These are phyloP conservation scores for Erysimum cheiranthoides DNA, from an alignment of 345 rosid genomes.

Conservation along the genomic window DNA sequence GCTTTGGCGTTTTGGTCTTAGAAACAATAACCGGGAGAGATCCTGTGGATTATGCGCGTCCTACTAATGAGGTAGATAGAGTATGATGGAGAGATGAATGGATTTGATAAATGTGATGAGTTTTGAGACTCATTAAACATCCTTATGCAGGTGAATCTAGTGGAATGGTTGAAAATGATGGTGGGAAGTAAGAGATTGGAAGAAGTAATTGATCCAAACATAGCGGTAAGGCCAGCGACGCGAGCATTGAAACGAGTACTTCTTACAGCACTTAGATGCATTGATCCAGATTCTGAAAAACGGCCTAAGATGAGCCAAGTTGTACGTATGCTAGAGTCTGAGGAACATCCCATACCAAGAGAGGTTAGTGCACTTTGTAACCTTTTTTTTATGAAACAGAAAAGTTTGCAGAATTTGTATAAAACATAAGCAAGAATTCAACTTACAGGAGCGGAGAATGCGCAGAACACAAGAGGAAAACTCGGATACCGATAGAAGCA, in stretches of 20 bases:
- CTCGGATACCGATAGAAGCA: constrained; percentile 82
- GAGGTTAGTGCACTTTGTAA: constrained; percentile 60
- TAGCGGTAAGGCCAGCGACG: constrained; percentile 79
- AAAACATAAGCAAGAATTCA: constrained; percentile 17
- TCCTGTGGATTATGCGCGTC: constrained; percentile 95
- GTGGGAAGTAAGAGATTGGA: constrained; percentile 84
- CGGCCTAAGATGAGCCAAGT: constrained; percentile 98
- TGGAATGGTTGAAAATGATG: constrained; percentile 99
- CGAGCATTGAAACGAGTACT: constrained; percentile 85
- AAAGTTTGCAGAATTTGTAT: background rate
- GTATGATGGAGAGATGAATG: background rate
- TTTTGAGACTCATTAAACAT: constrained; percentile 5
- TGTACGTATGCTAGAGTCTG: constrained; percentile 95
- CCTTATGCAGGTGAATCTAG: constrained; percentile 77
- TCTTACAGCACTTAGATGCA: constrained; percentile 91
- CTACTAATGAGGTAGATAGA: constrained; percentile 71
- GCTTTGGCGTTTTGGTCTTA: constrained; percentile 90
- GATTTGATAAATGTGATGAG: background rate
- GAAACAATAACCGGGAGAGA: constrained; percentile 97
- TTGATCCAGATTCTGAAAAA: constrained; percentile 89
- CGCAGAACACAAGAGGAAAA: constrained; percentile 73
- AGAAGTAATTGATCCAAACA: constrained; percentile 88
- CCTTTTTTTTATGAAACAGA: background rate
- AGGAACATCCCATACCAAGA: constrained; percentile 91
- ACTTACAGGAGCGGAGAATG: constrained; percentile 79